Percentiles rank a stretch among this genome's conserved stretches.
phyloP scores from a whole-genome alignment of 1,139 yeast species.

The Candida sp. region DNA sequence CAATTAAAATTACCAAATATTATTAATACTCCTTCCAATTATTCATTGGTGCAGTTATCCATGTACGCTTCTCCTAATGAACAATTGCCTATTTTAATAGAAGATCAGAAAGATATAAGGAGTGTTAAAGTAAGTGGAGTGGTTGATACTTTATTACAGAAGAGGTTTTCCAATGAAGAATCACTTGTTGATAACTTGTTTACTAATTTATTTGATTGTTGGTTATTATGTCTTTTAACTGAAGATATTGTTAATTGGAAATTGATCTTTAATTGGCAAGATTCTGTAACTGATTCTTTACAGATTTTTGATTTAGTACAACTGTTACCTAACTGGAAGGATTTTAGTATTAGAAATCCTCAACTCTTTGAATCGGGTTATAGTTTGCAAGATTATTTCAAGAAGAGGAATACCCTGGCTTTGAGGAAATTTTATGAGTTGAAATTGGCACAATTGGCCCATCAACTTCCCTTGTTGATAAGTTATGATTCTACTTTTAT shows the following conservation, averaged over 20 bases:
- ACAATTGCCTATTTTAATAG: constrained; percentile 43
- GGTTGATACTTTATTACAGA: constrained; percentile 6
- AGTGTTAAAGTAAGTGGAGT: constrained; percentile 14
- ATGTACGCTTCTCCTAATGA: constrained; percentile 39
- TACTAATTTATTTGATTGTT: constrained; percentile 41
- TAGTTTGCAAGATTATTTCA: neutral
- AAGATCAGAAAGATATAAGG: constrained; percentile 26
- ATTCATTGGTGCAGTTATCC: constrained; percentile 29
- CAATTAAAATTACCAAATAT: constrained; percentile 25
- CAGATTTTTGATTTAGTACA: constrained; percentile 16
- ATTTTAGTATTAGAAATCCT: constrained; percentile 22
- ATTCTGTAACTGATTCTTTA: constrained; percentile 10
- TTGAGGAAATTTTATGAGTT: neutral
- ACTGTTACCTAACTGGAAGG: constrained; percentile 24
- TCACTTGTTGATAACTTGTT: neutral
- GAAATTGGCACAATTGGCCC: neutral
- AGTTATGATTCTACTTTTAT: constrained; percentile 7
- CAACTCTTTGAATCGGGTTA: constrained; percentile 13
- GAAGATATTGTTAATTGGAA: constrained; percentile 15
- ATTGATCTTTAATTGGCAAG: constrained; percentile 17
- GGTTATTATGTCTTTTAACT: constrained; percentile 28
- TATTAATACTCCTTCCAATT: constrained; percentile 6
- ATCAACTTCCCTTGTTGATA: neutral
- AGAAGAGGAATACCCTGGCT: constrained; percentile 1
- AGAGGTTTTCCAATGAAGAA: neutral